Base-by-base conservation (phyloP, 1,139 yeast genomes). In the Hansenula lynferdii region DNA sequence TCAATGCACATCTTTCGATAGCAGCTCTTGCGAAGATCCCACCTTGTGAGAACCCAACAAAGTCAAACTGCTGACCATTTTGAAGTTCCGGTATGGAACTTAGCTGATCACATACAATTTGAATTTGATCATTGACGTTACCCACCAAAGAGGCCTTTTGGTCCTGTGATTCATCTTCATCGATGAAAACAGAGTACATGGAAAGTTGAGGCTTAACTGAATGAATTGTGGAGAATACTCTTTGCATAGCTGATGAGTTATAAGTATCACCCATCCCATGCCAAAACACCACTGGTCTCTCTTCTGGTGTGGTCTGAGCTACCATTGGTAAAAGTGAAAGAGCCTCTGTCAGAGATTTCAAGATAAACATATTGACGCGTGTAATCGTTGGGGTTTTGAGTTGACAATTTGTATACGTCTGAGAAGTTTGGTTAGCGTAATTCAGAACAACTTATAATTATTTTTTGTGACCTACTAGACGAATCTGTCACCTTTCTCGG, bases 261-360 rank as follows among this genome's bases (percentile, higher is more conserved):
- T 79, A 85, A 16, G 75, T 69, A 56, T 85, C 95, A 0, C 95
- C 94, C 51, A 85, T 69, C 0, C 95, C 95, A 52, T 85, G 95
- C 95, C 95, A 85, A 31, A 85, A 53, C 3, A 85, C 86, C 4
- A 85, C 71, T 0, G 90, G 89, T 11, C 50, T 38, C 16, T 40
- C 42, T 18, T 44, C 48, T n/a, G 25, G 14, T 3, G 14, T 19
- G 12, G 12, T 12, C 3, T 12, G 15, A 7, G 6, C 7, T 4
- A 16, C 15, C 5, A 21, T n/a, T 3, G 17, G 18, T 5, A 11
- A 17, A 6, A 44, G 31, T 9, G 9, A 6, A 11, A 34, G 14
- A 2, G n/a, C n/a, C 11, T 37, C 27, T 8, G 32, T 18, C 2
- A 28, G 6, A 3, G 28, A 16, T 14, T 27, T 36, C 8, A 32